These are phyloP conservation scores for Sclerotinia borealis DNA, from an alignment of 2,329 filamentous ascomycete genomes.

Conservation along the genomic window DNA sequence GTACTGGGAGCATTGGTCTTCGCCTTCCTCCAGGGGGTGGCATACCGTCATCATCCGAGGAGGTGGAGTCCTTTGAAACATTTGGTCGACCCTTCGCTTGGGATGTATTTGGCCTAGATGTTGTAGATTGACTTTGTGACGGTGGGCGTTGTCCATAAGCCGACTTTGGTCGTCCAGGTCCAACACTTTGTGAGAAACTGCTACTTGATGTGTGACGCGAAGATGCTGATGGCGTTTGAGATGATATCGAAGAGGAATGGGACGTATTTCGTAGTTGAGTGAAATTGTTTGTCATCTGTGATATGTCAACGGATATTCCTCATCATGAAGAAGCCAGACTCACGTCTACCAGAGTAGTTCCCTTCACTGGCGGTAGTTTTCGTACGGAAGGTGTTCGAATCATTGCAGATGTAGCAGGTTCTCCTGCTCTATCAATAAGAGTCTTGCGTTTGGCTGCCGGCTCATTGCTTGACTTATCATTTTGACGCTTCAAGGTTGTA, in stretches of 20 bases:
- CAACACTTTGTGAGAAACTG: constrained; percentile 52
- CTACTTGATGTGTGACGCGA: constrained; percentile 41
- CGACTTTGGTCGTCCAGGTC: constrained; percentile 45
- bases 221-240: constrained; percentile 37
- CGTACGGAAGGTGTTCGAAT: constrained; percentile 37
- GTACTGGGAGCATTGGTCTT: constrained; percentile 45
- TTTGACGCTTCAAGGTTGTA: constrained; percentile 45
- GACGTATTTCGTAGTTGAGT: constrained; percentile 23
- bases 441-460: constrained; percentile 57
- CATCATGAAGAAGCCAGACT: constrained; percentile 8
- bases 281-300: constrained; percentile 1
- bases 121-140: constrained; percentile 41
- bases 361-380: constrained; percentile 35
- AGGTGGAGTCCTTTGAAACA: constrained; percentile 34
- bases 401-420: constrained; percentile 39
- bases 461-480: constrained; percentile 32
- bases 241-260: constrained; percentile 36
- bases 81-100: constrained; percentile 37
- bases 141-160: constrained; percentile 40
- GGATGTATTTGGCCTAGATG: constrained; percentile 38
- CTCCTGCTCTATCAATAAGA: constrained; percentile 48
- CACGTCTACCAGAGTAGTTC: constrained; percentile 25
- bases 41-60: constrained; percentile 31
- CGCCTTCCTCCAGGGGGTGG: constrained; percentile 35
- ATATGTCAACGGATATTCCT: not conserved